phyloP scores from a whole-genome alignment of 371 early-diverging fungal genomes.

The Syncephalastrum monosporum region DNA sequence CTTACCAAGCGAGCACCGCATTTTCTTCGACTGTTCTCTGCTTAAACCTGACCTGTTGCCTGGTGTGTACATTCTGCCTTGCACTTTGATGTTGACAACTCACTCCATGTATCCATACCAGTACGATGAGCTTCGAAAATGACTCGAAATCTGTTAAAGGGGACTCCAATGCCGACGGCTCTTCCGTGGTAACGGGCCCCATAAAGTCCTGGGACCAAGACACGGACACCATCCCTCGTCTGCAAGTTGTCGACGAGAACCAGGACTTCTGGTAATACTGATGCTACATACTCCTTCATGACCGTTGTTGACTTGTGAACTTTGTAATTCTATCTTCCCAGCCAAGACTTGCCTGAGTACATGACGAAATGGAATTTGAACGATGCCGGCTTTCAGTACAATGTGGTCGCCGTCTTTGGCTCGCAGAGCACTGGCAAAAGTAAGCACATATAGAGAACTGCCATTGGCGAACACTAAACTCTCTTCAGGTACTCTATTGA shows the following conservation, averaged over 20 bases:
- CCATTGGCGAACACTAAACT: background rate
- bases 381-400: slow-evolving; percentile 91
- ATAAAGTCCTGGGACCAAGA: slow-evolving; percentile 32
- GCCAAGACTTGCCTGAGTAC: slow-evolving; percentile 11
- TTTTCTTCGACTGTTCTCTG: too few species aligned
- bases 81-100: too few species aligned
- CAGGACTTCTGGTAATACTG: slow-evolving; percentile 78
- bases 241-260: slow-evolving; percentile 83
- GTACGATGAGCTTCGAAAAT: slow-evolving; percentile 8
- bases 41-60: too few species aligned
- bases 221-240: slow-evolving; percentile 48
- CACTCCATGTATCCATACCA: too few species aligned
- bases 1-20: too few species aligned
- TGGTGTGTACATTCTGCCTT: too few species aligned
- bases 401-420: slow-evolving; percentile 97
- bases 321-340: slow-evolving; percentile 1
- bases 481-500: slow-evolving; percentile 86
- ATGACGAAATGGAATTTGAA: slow-evolving; percentile 71
- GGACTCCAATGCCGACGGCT: too few species aligned
- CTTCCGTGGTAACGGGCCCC: background rate
- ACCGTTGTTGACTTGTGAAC: background rate
- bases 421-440: slow-evolving; percentile 98
- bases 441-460: slow-evolving; percentile 36
- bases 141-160: background rate
- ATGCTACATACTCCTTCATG: background rate